These are phyloP conservation scores for Blastomyces percursus DNA, from an alignment of 2,329 filamentous ascomycete genomes.

Conservation along the genomic window DNA sequence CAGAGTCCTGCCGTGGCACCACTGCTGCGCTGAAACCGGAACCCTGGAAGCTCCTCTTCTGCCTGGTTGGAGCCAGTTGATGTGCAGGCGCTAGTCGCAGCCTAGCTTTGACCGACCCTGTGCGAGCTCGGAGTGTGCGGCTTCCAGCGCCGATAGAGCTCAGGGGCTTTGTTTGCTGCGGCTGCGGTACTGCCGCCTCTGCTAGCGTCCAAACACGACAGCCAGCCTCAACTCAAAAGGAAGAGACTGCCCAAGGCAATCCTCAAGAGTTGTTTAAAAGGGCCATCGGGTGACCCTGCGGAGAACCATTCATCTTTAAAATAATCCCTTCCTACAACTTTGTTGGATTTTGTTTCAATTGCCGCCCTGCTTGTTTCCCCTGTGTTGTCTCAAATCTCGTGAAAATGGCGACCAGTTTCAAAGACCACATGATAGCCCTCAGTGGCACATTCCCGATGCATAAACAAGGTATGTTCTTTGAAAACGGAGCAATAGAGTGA, in stretches of 20 bases:
- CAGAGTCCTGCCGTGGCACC: background rate
- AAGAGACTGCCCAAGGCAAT: background rate
- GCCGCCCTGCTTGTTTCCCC: background rate
- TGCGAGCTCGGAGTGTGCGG: background rate
- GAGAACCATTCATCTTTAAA: background rate
- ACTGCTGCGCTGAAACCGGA: background rate
- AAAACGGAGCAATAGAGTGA: background rate
- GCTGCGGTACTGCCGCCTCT: constrained; percentile 18
- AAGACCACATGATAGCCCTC: constrained; percentile 39
- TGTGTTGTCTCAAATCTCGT: background rate
- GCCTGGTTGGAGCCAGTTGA: background rate
- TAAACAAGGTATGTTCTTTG: constrained; percentile 37
- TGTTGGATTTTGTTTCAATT: background rate
- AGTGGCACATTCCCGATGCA: constrained; percentile 49
- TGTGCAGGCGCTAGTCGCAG: background rate
- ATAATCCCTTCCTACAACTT: background rate
- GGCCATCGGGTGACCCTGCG: background rate
- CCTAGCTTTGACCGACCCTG: too few species aligned
- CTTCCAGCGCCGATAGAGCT: background rate
- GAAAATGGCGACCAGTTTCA: constrained; percentile 22
- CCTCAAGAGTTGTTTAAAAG: background rate
- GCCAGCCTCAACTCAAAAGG: background rate
- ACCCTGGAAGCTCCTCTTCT: background rate
- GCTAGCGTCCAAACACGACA: constrained; percentile 3
- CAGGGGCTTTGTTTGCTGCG: background rate